Percentiles rank a stretch among this genome's conserved stretches.
Evolutionary conservation across 148 eudicot genomes (phyloP).

Genomic region (Rheum nobile): DNA sequence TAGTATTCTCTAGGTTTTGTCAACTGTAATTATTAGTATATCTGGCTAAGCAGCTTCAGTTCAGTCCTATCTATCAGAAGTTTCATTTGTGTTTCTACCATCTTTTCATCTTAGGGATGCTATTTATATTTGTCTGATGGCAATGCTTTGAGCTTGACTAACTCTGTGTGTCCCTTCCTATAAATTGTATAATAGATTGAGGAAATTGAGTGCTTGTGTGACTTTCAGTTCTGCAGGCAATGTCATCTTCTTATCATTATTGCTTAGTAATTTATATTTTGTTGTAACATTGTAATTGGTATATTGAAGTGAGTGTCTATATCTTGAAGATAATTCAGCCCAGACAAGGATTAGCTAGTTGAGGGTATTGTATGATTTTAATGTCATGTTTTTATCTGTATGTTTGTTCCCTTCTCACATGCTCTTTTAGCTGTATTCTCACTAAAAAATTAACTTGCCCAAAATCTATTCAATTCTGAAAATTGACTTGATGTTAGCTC

Average conservation of each 20-base stretch:
- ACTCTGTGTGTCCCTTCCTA: background rate
- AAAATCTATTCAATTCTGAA: too few relatives aligned
- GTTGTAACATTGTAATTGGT: background rate
- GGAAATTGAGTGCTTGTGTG: background rate
- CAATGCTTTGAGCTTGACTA: background rate
- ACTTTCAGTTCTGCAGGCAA: background rate
- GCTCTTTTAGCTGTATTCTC: too few relatives aligned
- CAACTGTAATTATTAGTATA: background rate
- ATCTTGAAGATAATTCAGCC: background rate
- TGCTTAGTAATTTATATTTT: background rate
- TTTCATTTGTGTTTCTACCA: background rate
- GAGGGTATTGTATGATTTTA: background rate
- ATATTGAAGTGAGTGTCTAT: background rate
- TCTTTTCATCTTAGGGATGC: background rate
- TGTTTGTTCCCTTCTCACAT: background rate
- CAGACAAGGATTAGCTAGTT: background rate
- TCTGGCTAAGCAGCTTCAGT: too few relatives aligned
- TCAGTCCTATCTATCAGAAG: background rate
- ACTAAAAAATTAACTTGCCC: too few relatives aligned
- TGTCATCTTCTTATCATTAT: background rate
- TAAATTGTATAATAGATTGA: background rate
- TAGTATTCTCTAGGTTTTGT: background rate
- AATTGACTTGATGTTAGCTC: too few relatives aligned
- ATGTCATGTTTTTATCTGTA: too few relatives aligned
- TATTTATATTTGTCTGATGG: background rate